Percentiles rank a stretch among this genome's conserved stretches.
Evolutionary conservation across 192 early-diverging fungal species (phyloP).

Genomic region (Backusella luteola): DNA sequence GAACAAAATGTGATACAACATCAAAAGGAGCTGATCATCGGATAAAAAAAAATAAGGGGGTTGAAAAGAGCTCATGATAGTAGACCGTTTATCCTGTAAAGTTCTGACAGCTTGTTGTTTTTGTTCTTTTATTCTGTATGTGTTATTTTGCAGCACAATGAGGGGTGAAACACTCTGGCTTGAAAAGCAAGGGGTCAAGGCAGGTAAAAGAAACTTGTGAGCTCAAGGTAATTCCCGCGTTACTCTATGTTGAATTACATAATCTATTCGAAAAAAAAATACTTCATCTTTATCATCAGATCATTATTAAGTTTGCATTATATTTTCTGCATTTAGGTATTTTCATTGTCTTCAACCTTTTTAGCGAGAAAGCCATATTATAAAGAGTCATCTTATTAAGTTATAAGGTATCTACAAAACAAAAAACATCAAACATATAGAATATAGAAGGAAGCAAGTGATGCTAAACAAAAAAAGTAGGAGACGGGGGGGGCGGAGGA

Average conservation of each 20-base stretch:
- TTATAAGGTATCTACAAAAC: neutral
- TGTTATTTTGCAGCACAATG: neutral
- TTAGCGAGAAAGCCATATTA: neutral
- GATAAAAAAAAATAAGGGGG: neutral
- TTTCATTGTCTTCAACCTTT: neutral
- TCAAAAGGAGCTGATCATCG: neutral
- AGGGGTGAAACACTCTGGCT: neutral
- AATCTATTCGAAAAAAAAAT: neutral
- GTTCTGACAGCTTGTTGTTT: neutral
- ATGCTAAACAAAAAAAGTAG: neutral
- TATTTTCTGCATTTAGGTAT: neutral
- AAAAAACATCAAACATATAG: neutral
- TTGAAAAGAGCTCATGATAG: neutral
- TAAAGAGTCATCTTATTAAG: neutral
- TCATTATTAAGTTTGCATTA: neutral
- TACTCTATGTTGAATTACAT: neutral
- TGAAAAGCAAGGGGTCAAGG: neutral
- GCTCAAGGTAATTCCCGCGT: neutral
- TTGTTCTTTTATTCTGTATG: slow-evolving; percentile 1
- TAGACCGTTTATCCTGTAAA: neutral
- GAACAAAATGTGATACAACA: slow-evolving; percentile 3
- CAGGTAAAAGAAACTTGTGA: neutral
- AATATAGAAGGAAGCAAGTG: neutral
- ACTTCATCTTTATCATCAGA: neutral
- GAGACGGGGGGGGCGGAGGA: neutral